Conservation (phyloP, 768 basidiomycete species). For the Mrakia gelida region DNA sequence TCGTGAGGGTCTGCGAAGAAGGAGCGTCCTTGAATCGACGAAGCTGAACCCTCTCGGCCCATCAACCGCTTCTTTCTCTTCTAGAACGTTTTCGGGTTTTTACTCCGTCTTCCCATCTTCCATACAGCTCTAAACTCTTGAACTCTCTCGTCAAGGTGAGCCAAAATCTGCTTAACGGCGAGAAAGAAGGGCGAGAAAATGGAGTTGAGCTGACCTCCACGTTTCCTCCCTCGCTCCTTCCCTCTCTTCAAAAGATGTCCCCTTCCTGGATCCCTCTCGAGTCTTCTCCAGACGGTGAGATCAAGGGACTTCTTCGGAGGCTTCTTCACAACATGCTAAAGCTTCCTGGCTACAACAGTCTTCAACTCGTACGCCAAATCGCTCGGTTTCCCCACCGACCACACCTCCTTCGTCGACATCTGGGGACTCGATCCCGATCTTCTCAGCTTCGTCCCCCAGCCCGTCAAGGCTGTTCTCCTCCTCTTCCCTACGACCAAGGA, state of each 20-base stretch:
- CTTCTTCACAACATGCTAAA: not conserved
- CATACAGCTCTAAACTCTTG: too few species aligned
- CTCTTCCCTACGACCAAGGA: conserved; percentile 69
- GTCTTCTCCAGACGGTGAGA: not conserved
- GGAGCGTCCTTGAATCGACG: too few species aligned
- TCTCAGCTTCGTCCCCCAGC: conserved; percentile 63
- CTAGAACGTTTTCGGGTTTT: too few species aligned
- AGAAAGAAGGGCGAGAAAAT: not conserved
- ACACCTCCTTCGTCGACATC: conserved; percentile 61
- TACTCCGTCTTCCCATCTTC: too few species aligned
- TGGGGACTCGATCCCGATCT: conserved; percentile 70
- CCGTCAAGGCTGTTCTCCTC: conserved; percentile 76
- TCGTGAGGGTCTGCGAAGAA: too few species aligned
- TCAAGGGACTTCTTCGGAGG: not conserved
- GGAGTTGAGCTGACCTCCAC: not conserved
- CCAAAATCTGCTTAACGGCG: not conserved
- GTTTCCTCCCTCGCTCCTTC: not conserved
- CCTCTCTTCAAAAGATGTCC: not conserved
- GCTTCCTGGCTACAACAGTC: conserved; percentile 37
- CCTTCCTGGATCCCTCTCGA: conserved; percentile 2
- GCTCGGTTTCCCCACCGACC: conserved; percentile 57
- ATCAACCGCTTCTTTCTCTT: too few species aligned
- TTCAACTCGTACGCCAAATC: conserved; percentile 61
- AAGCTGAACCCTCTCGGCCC: too few species aligned
- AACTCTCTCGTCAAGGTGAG: not conserved